Percentiles rank a stretch among this genome's conserved stretches.
Conservation (phyloP, 1,284 basidiomycete species). For the Cryptococcus deneoformans region DNA sequence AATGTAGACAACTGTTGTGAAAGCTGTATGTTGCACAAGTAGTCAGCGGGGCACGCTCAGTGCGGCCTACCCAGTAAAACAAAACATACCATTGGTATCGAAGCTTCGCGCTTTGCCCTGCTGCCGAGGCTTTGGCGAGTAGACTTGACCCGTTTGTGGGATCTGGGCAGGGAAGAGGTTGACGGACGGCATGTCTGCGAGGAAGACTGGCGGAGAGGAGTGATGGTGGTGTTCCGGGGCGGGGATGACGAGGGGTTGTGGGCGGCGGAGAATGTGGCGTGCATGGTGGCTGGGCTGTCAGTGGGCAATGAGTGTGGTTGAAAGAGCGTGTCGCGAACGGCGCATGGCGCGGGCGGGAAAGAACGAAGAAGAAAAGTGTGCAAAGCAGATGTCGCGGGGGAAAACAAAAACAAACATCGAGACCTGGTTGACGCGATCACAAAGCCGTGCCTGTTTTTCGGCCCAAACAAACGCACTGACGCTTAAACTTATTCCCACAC, state of each 20-base stretch:
- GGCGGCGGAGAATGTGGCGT: neutral
- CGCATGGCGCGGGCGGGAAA: neutral
- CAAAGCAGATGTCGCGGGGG: neutral
- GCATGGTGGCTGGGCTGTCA: neutral
- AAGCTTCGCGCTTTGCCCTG: conserved; percentile 27
- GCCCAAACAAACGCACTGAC: neutral
- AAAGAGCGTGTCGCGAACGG: neutral
- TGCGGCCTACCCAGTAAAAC: neutral
- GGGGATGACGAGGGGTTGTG: neutral
- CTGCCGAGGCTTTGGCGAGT: conserved; percentile 12
- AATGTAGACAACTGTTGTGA: conserved; percentile 39
- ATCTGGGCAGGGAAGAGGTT: conserved; percentile 20
- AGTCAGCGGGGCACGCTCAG: neutral
- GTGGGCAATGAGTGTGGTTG: neutral
- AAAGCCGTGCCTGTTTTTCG: neutral
- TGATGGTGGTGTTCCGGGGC: neutral
- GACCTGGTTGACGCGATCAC: neutral
- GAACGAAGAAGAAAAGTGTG: neutral
- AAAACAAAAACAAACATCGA: neutral
- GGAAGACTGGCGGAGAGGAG: neutral
- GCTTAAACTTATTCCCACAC: neutral
- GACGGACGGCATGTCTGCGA: conserved; percentile 11
- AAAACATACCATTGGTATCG: conserved; percentile 38
- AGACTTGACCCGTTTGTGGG: conserved; percentile 34
- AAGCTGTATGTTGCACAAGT: conserved; percentile 20